phyloP scores from a whole-genome alignment of 2,329 filamentous ascomycete genomes.

The Epichloe sp. region DNA sequence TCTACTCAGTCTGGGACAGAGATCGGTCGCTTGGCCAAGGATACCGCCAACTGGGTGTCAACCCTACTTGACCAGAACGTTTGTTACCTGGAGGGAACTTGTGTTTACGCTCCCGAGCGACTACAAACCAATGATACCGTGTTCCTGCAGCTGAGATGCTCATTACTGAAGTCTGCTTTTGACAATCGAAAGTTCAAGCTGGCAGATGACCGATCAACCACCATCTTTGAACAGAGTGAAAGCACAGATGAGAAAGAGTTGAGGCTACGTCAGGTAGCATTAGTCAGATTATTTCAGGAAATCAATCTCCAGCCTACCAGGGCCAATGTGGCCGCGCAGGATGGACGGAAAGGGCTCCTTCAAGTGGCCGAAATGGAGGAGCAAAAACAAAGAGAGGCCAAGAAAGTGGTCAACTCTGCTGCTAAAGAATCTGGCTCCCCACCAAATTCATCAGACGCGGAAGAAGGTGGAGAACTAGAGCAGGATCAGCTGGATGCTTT shows the following conservation, averaged over 20 bases:
- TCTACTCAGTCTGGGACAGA: slow-evolving; percentile 69
- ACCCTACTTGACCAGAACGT: slow-evolving; percentile 81
- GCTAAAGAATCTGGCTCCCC: slow-evolving; percentile 32
- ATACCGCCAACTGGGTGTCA: slow-evolving; percentile 83
- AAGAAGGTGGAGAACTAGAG: slow-evolving; percentile 84
- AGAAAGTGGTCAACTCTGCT: slow-evolving; percentile 17
- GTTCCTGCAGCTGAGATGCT: slow-evolving; percentile 78
- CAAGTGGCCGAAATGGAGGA: slow-evolving; percentile 83
- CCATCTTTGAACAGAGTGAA: slow-evolving; percentile 74
- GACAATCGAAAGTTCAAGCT: slow-evolving; percentile 44
- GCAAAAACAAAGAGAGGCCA: slow-evolving; percentile 48
- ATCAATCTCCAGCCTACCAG: slow-evolving; percentile 68
- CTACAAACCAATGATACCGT: slow-evolving; percentile 85
- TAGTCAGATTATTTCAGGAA: slow-evolving; percentile 83
- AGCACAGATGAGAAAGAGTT: slow-evolving; percentile 74
- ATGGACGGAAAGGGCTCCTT: slow-evolving; percentile 72
- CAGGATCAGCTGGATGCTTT: slow-evolving; percentile 89
- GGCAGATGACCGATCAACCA: slow-evolving; percentile 56
- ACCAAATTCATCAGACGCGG: slow-evolving; percentile 49
- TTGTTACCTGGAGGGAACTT: slow-evolving; percentile 74
- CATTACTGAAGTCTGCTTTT: slow-evolving; percentile 62
- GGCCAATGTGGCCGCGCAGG: slow-evolving; percentile 62
- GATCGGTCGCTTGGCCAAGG: slow-evolving; percentile 74
- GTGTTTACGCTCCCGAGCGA: slow-evolving; percentile 77
- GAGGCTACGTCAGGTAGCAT: slow-evolving; percentile 68